phyloP scores from a whole-genome alignment of 306 rosid genomes.

The Cucumis melo region DNA sequence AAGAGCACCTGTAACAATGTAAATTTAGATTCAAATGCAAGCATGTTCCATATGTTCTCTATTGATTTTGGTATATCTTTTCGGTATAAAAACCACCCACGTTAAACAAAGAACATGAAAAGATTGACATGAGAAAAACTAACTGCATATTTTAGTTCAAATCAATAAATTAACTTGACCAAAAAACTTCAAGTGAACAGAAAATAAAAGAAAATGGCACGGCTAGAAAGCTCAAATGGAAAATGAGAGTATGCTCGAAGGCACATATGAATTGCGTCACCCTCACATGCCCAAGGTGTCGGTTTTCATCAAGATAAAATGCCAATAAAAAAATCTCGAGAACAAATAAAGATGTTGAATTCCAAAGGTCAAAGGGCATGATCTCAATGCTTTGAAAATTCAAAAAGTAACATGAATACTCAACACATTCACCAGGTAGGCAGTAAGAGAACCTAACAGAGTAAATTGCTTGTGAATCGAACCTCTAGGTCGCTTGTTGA shows the following conservation, averaged over 20 bases:
- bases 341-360: not conserved
- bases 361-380: not conserved
- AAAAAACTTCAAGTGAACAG: not conserved
- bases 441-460: not conserved
- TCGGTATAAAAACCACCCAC: not conserved
- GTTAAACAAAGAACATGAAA: not conserved
- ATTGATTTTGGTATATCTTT: not conserved
- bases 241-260: not conserved
- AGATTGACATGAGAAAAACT: not conserved
- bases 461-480: conserved; percentile 17
- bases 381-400: not conserved
- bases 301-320: not conserved
- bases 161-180: not conserved
- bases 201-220: not conserved
- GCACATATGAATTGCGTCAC: not conserved
- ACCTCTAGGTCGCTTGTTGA: conserved; percentile 57
- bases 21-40: not conserved
- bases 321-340: not conserved
- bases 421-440: not conserved
- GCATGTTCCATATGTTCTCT: not conserved
- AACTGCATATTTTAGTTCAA: not conserved
- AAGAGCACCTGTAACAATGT: not conserved
- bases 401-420: not conserved
- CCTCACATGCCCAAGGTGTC: not conserved
- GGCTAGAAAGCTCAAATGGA: not conserved